phyloP scores from a whole-genome alignment of 192 early-diverging fungal genomes.

The Rhizophagus sp. region DNA sequence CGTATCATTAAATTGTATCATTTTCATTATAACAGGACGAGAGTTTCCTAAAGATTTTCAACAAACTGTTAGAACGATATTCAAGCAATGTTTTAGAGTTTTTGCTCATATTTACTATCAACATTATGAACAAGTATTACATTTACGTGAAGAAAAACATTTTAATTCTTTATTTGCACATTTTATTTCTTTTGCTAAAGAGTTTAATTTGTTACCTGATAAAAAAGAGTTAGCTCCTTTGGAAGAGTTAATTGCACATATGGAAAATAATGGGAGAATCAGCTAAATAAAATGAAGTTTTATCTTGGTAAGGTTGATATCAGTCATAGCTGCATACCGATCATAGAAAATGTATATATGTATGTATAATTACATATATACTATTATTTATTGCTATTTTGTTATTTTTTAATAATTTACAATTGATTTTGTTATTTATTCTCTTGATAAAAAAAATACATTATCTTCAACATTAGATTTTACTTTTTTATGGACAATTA shows the following conservation, averaged over 20 bases:
- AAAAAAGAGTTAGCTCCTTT: constrained; percentile 87
- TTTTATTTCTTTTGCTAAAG: constrained; percentile 87
- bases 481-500: too few species aligned
- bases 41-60: constrained; percentile 87
- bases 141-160: constrained; percentile 82
- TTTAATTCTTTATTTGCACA: constrained; percentile 97
- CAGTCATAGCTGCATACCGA: neutral
- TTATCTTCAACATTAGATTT: neutral
- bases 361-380: too few species aligned
- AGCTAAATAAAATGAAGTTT: constrained; percentile 23
- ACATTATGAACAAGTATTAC: constrained; percentile 86
- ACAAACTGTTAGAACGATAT: constrained; percentile 67
- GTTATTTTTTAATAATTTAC: too few species aligned
- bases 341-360: neutral
- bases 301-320: neutral
- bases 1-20: neutral
- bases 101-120: constrained; percentile 93
- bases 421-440: neutral
- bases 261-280: constrained; percentile 42
- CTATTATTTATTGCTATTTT: too few species aligned
- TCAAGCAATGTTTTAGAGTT: constrained; percentile 83
- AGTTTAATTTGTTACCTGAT: constrained; percentile 87
- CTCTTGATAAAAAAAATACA: neutral
- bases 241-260: constrained; percentile 68
- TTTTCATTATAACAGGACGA: constrained; percentile 48